Percentiles rank a stretch among this genome's conserved stretches.
Evolutionary conservation across 768 basidiomycete species (phyloP).

Genomic region (Royoungia palumana): DNA sequence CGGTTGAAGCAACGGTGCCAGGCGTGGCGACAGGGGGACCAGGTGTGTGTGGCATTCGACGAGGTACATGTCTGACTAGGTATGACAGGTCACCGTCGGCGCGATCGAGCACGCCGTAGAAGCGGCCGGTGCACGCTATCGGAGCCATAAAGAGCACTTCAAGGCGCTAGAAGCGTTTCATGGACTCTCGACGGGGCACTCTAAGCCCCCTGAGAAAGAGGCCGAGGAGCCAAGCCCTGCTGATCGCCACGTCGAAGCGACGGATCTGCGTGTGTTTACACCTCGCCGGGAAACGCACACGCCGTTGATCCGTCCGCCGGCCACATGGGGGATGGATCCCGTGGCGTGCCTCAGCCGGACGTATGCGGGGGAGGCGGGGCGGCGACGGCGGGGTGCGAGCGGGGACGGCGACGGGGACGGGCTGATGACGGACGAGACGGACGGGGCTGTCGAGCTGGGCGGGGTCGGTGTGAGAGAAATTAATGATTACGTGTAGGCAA

Average conservation of each 20-base stretch:
- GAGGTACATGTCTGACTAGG: neutral
- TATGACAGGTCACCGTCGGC: slow-evolving; percentile 38
- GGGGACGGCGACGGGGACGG: slow-evolving; percentile 21
- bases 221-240: neutral
- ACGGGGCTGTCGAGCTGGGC: slow-evolving; percentile 39
- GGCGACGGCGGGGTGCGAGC: slow-evolving; percentile 16
- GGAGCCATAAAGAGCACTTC: slow-evolving; percentile 43
- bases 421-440: slow-evolving; percentile 31
- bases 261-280: slow-evolving; percentile 7
- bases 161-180: slow-evolving; percentile 27
- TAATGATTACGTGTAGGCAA: slow-evolving; percentile 11
- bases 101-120: slow-evolving; percentile 50
- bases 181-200: slow-evolving; percentile 13
- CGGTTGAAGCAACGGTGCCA: slow-evolving; percentile 55
- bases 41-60: slow-evolving; percentile 31
- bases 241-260: slow-evolving; percentile 4
- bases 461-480: slow-evolving; percentile 43
- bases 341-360: slow-evolving; percentile 20
- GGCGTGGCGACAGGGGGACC: slow-evolving; percentile 51
- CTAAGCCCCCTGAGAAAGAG: neutral
- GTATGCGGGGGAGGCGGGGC: slow-evolving; percentile 21
- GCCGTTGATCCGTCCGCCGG: slow-evolving; percentile 36
- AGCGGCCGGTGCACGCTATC: slow-evolving; percentile 39
- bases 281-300: slow-evolving; percentile 33
- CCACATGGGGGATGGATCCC: slow-evolving; percentile 8